Conservation (phyloP, 2,329 filamentous ascomycete species). For the Hymenoscyphus fructigenus region DNA sequence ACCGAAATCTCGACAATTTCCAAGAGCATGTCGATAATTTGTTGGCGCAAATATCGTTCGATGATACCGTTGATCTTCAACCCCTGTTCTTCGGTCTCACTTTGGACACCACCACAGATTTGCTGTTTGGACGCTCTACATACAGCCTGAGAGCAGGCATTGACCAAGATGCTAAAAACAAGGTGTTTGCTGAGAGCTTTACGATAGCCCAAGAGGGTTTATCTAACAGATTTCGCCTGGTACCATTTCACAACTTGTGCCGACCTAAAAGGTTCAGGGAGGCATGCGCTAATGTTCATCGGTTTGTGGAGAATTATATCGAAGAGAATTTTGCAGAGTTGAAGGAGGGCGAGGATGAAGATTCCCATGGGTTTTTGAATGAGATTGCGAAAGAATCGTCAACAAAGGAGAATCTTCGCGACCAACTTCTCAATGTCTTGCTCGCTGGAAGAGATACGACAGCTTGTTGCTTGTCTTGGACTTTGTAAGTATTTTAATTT, state of each 20-base stretch:
- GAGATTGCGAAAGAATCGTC: conserved; percentile 28
- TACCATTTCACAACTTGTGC: conserved; percentile 14
- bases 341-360: conserved; percentile 17
- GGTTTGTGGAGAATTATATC: conserved; percentile 22
- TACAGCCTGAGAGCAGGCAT: conserved; percentile 25
- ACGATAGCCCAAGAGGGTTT: conserved; percentile 37
- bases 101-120: conserved; percentile 55
- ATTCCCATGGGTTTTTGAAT: conserved; percentile 15
- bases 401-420: conserved; percentile 36
- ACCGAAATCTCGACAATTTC: conserved; percentile 21
- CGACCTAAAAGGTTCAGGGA: conserved; percentile 12
- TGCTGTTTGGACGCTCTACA: conserved; percentile 53
- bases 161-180: conserved; percentile 16
- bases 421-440: conserved; percentile 48
- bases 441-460: conserved; percentile 58
- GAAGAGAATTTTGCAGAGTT: conserved; percentile 39
- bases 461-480: conserved; percentile 37
- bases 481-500: conserved; percentile 34
- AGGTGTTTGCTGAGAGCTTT: conserved; percentile 39
- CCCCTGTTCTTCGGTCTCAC: conserved; percentile 51
- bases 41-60: conserved; percentile 24
- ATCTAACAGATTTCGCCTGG: conserved; percentile 34
- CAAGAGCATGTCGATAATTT: conserved; percentile 34
- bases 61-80: conserved; percentile 36
- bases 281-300: conserved; percentile 27